Evolutionary conservation across 2,329 filamentous ascomycete species (phyloP).

Genomic region (Fusarium dimerum): DNA sequence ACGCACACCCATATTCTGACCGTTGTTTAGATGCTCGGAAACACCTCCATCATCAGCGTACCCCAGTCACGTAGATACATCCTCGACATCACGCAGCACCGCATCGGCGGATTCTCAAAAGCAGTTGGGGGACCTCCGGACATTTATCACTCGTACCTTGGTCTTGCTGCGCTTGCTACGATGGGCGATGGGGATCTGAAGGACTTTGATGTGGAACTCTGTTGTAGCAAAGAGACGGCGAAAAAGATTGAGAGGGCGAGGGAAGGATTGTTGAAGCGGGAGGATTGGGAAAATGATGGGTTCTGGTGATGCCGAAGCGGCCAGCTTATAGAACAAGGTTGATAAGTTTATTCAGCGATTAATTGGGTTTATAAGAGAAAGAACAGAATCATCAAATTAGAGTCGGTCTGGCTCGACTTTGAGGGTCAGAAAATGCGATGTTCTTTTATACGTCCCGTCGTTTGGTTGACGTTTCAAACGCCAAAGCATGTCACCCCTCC

Average conservation of each 20-base stretch:
- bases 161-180: slow-evolving; percentile 75
- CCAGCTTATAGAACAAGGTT: too few species aligned
- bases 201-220: slow-evolving; percentile 72
- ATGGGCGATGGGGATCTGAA: slow-evolving; percentile 71
- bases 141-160: slow-evolving; percentile 87
- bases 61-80: slow-evolving; percentile 73
- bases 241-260: slow-evolving; percentile 51
- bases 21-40: slow-evolving; percentile 55
- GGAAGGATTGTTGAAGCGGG: slow-evolving; percentile 34
- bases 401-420: too few species aligned
- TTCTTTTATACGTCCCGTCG: slow-evolving; percentile 12
- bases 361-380: background rate
- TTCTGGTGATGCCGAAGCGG: slow-evolving; percentile 17
- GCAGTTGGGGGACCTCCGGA: slow-evolving; percentile 67
- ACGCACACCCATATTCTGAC: slow-evolving; percentile 1
- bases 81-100: slow-evolving; percentile 82
- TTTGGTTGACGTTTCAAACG: background rate
- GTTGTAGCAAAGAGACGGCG: slow-evolving; percentile 65
- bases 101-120: slow-evolving; percentile 82
- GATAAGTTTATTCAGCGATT: too few species aligned
- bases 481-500: background rate
- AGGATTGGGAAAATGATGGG: slow-evolving; percentile 3
- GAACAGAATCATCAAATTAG: slow-evolving; percentile 6
- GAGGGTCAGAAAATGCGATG: slow-evolving; percentile 6
- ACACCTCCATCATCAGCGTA: slow-evolving; percentile 58